These are phyloP conservation scores for Diaporthe vexans DNA, from an alignment of 2,329 filamentous ascomycete genomes.

Conservation along the genomic window DNA sequence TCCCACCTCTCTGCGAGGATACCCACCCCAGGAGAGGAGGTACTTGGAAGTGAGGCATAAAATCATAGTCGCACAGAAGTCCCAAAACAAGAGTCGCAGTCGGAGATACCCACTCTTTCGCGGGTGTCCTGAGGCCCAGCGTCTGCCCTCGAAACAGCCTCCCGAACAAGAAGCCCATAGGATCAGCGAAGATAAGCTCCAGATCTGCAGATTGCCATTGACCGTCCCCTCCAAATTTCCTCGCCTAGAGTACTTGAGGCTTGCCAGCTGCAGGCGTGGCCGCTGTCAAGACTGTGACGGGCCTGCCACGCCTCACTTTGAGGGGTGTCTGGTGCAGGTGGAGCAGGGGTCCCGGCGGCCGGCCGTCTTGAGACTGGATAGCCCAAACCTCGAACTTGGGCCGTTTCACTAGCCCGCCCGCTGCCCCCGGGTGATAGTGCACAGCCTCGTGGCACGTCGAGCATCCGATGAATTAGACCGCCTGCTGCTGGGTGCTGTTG, in stretches of 20 bases:
- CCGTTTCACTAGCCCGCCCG: conserved; percentile 38
- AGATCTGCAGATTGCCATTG: conserved; percentile 28
- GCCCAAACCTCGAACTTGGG: conserved; percentile 40
- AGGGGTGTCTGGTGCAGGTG: conserved; percentile 20
- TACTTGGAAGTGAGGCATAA: conserved; percentile 19
- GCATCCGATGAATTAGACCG: conserved; percentile 21
- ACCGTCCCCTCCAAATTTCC: conserved; percentile 22
- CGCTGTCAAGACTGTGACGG: conserved; percentile 11
- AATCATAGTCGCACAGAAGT: conserved; percentile 15
- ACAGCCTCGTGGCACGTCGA: conserved; percentile 38
- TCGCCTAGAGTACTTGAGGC: not conserved
- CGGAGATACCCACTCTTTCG: conserved; percentile 19
- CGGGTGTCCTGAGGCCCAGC: not conserved
- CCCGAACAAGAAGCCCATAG: conserved; percentile 2
- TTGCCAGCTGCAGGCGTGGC: not conserved
- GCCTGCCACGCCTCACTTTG: not conserved
- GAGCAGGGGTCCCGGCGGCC: conserved; percentile 34
- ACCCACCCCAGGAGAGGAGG: not conserved
- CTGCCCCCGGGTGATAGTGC: conserved; percentile 10
- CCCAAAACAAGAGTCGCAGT: not conserved
- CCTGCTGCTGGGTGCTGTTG: not conserved
- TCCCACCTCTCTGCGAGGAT: not conserved
- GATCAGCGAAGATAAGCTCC: conserved; percentile 15
- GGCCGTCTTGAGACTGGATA: conserved; percentile 39
- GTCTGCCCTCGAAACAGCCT: conserved; percentile 3